phyloP scores from a whole-genome alignment of 129 eudicot species.

The Flaveria bidentis region DNA sequence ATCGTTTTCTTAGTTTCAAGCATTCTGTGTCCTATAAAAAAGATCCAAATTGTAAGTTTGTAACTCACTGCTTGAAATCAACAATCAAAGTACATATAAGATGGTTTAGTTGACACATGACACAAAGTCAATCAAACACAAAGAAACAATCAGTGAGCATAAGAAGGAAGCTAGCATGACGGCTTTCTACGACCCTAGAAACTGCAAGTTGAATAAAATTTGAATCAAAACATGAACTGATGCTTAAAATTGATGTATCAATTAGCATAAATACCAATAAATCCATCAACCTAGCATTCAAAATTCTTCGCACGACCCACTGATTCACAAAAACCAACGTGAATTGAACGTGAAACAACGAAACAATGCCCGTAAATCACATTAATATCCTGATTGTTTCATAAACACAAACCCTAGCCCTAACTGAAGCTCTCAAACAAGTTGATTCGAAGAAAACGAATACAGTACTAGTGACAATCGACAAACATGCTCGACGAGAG shows the following conservation, averaged over 20 bases:
- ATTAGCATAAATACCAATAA: constrained; percentile 9
- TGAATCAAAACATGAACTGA: background rate
- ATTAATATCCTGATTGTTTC: background rate
- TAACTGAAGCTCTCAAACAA: constrained; percentile 15
- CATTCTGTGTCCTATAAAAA: constrained; percentile 40
- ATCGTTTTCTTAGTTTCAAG: constrained; percentile 51
- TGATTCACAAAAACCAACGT: background rate
- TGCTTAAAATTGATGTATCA: background rate
- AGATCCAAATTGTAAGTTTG: constrained; percentile 2
- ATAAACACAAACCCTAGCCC: constrained; percentile 27
- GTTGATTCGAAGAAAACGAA: background rate
- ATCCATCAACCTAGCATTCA: no score
- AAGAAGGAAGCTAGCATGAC: no score
- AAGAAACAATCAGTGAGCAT: no score
- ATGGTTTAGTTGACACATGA: background rate
- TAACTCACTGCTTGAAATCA: background rate
- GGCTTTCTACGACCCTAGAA: background rate
- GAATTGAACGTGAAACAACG: no score
- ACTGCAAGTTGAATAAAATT: background rate
- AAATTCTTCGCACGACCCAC: no score
- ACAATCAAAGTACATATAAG: background rate
- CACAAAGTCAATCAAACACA: background rate
- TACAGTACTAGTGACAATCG: constrained; percentile 3
- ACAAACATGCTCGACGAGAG: background rate
- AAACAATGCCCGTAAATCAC: constrained; percentile 3